Evolutionary conservation across 495 filamentous ascomycete species (phyloP).

Genomic region (Lichina pygmaea): DNA sequence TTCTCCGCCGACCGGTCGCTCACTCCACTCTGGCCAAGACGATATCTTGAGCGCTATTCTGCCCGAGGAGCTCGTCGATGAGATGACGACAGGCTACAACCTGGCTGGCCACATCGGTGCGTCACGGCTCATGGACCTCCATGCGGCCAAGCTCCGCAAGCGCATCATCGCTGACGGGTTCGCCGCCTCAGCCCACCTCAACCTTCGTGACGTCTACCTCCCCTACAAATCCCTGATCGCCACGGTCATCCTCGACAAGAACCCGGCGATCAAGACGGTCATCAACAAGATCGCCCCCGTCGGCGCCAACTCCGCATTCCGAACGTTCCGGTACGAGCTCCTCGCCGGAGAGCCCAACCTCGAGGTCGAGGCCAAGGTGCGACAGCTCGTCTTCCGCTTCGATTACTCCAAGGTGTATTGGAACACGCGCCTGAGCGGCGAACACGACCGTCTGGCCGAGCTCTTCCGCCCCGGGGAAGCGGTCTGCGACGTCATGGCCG

Average conservation of each 20-base stretch:
- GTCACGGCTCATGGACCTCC: slow-evolving; percentile 8
- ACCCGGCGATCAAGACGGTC: slow-evolving; percentile 49
- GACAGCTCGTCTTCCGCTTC: slow-evolving; percentile 35
- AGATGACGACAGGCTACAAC: slow-evolving; percentile 67
- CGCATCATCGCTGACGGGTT: slow-evolving; percentile 3
- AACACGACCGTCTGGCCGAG: slow-evolving; percentile 57
- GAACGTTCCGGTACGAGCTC: slow-evolving; percentile 86
- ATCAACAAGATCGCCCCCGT: slow-evolving; percentile 90
- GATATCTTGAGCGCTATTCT: slow-evolving; percentile 63
- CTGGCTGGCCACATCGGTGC: slow-evolving; percentile 67
- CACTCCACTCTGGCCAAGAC: slow-evolving; percentile 16
- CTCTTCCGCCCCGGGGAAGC: slow-evolving; percentile 64
- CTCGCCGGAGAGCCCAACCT: slow-evolving; percentile 55
- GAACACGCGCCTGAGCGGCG: slow-evolving; percentile 73
- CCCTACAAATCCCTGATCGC: slow-evolving; percentile 70
- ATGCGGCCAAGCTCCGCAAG: not conserved
- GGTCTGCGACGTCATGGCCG: slow-evolving; percentile 92
- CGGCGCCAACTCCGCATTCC: slow-evolving; percentile 57
- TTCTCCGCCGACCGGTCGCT: not conserved
- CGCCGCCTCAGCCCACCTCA: slow-evolving; percentile 39
- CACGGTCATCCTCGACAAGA: slow-evolving; percentile 68
- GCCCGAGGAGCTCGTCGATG: slow-evolving; percentile 37
- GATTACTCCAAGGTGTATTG: slow-evolving; percentile 84
- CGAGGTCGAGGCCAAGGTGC: slow-evolving; percentile 46
- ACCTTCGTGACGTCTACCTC: slow-evolving; percentile 54